Evolutionary conservation across 371 early-diverging fungal species (phyloP).

Genomic region (Nematocida parisii): DNA sequence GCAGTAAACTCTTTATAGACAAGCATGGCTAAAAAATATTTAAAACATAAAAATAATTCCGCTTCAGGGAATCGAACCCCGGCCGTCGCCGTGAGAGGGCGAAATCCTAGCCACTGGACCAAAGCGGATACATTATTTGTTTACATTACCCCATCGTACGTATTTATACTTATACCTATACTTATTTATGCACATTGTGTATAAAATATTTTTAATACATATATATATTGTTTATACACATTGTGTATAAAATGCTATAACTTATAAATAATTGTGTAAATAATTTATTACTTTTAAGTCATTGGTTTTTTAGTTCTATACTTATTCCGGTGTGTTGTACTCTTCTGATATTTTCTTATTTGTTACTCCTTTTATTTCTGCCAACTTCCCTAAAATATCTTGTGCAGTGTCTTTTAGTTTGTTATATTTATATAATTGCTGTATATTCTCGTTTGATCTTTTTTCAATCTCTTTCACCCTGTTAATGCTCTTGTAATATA

Average conservation of each 20-base stretch:
- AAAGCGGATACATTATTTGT: slow-evolving; percentile 60
- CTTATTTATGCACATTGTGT: no score
- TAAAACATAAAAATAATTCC: slow-evolving; percentile 52
- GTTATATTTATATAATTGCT: slow-evolving; percentile 66
- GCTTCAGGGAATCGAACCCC: slow-evolving; percentile 70
- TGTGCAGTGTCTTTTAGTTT: slow-evolving; percentile 67
- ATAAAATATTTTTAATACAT: no score
- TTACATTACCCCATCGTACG: neutral
- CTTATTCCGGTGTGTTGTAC: slow-evolving; percentile 15
- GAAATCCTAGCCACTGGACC: slow-evolving; percentile 70
- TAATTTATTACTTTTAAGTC: no score
- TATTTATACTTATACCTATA: neutral
- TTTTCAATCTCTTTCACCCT: slow-evolving; percentile 45
- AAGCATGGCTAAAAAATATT: slow-evolving; percentile 28
- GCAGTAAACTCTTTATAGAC: slow-evolving; percentile 25
- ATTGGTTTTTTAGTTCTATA: no score
- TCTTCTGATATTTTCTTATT: slow-evolving; percentile 61
- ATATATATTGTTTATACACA: no score
- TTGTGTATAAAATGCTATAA: no score
- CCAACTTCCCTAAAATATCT: slow-evolving; percentile 64
- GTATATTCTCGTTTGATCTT: slow-evolving; percentile 61
- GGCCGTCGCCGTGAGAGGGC: slow-evolving; percentile 69
- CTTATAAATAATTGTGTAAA: no score
- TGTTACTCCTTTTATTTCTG: slow-evolving; percentile 58
- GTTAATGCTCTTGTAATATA: neutral